Conservation (phyloP, 2,329 filamentous ascomycete genomes). For the Fusarium sp. region DNA sequence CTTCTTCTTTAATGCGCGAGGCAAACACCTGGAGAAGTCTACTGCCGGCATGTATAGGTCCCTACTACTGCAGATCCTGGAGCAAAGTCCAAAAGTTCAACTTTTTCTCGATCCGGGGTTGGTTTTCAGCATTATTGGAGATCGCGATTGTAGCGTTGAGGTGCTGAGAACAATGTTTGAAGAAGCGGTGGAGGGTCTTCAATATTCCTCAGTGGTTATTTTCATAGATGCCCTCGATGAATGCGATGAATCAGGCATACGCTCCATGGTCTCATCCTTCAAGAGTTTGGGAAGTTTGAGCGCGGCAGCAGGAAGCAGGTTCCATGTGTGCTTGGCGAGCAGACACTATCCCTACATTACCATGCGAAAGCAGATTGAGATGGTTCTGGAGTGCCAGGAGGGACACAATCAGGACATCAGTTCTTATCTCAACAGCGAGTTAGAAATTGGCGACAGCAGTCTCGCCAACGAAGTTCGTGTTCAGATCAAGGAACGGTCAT, state of each 20-base stretch:
- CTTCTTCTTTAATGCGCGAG: slow-evolving; percentile 66
- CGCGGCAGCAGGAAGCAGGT: neutral
- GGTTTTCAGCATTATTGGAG: neutral
- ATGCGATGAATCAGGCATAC: slow-evolving; percentile 56
- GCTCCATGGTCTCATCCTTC: slow-evolving; percentile 58
- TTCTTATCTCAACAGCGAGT: slow-evolving; percentile 29
- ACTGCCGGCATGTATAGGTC: slow-evolving; percentile 63
- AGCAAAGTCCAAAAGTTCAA: slow-evolving; percentile 50
- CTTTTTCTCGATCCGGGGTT: slow-evolving; percentile 44
- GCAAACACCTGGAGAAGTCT: slow-evolving; percentile 58
- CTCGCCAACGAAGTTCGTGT: neutral
- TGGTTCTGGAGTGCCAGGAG: slow-evolving; percentile 45
- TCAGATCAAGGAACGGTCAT: slow-evolving; percentile 52
- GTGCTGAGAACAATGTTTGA: neutral
- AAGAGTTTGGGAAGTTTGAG: slow-evolving; percentile 51
- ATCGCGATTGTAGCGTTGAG: neutral
- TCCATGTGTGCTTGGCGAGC: slow-evolving; percentile 60
- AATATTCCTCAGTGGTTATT: accelerated
- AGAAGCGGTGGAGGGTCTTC: neutral
- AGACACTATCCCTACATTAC: slow-evolving; percentile 61
- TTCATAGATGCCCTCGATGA: slow-evolving; percentile 62
- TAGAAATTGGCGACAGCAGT: slow-evolving; percentile 5
- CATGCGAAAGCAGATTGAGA: slow-evolving; percentile 42
- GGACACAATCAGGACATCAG: slow-evolving; percentile 47
- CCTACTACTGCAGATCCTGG: slow-evolving; percentile 60